phyloP scores from a whole-genome alignment of 2,329 filamentous ascomycete species.

The Aspergillus sp. region DNA sequence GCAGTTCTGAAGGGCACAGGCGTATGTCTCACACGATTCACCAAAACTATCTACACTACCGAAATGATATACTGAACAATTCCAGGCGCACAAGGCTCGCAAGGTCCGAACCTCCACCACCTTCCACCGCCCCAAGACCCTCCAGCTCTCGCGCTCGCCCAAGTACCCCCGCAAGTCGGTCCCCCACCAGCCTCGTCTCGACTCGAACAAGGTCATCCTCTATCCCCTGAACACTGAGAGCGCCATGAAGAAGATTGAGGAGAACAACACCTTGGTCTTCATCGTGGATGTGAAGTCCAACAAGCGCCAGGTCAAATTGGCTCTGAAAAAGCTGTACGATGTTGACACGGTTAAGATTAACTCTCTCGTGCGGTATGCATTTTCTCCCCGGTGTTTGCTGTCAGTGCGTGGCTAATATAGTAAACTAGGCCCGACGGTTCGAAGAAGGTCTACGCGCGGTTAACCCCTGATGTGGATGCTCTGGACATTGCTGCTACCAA shows the following conservation, averaged over 20 bases:
- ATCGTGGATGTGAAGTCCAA: conserved; percentile 96
- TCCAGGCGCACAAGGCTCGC: conserved; percentile 73
- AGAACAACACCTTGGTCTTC: conserved; percentile 99
- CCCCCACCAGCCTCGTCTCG: conserved; percentile 79
- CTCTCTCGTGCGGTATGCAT: conserved; percentile 80
- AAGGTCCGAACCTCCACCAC: conserved; percentile 88
- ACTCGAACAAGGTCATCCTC: conserved; percentile 95
- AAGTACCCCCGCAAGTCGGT: conserved; percentile 97
- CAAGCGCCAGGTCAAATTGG: conserved; percentile 98
- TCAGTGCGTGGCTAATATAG: neutral
- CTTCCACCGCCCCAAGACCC: conserved; percentile 97
- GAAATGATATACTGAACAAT: conserved; percentile 7
- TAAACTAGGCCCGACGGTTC: conserved; percentile 71
- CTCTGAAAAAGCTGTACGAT: conserved; percentile 98
- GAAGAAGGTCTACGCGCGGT: conserved; percentile 97
- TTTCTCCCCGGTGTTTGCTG: neutral
- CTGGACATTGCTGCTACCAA: conserved; percentile 99
- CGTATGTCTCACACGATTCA: conserved; percentile 52
- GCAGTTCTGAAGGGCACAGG: conserved; percentile 93
- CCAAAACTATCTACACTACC: no score
- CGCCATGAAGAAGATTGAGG: conserved; percentile 99
- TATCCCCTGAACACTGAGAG: conserved; percentile 99
- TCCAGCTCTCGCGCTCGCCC: conserved; percentile 78
- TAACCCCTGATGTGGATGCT: conserved; percentile 94
- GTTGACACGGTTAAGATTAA: conserved; percentile 99